phyloP scores from a whole-genome alignment of 345 rosid genomes.

The Sisymbrium irio region DNA sequence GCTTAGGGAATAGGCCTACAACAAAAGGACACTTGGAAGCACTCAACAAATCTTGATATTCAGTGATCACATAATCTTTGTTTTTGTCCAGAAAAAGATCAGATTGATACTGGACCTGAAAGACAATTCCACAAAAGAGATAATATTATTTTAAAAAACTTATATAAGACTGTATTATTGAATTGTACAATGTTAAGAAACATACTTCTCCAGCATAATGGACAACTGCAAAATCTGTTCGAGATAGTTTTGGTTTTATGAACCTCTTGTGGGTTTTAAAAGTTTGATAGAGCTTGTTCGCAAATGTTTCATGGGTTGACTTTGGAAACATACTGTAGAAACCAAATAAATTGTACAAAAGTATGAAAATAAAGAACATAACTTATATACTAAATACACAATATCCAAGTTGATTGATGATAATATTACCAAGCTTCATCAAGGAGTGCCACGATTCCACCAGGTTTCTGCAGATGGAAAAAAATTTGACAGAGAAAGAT shows the following conservation, averaged over 20 bases:
- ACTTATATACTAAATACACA: not conserved
- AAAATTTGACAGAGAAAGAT: not conserved
- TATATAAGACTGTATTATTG: not conserved
- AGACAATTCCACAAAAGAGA: not conserved
- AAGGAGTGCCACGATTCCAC: slow-evolving; percentile 76
- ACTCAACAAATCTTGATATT: slow-evolving; percentile 83
- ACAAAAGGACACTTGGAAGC: slow-evolving; percentile 84
- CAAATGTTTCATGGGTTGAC: slow-evolving; percentile 95
- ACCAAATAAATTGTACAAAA: too few species aligned
- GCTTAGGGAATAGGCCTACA: slow-evolving; percentile 83
- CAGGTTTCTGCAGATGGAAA: slow-evolving; percentile 60
- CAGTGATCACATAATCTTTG: slow-evolving; percentile 93
- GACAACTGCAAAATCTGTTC: slow-evolving; percentile 80
- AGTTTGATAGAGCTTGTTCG: slow-evolving; percentile 92
- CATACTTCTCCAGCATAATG: slow-evolving; percentile 98
- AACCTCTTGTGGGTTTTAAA: slow-evolving; percentile 84
- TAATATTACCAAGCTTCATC: slow-evolving; percentile 79
- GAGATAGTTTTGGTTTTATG: slow-evolving; percentile 88
- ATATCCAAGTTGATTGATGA: not conserved
- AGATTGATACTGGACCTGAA: slow-evolving; percentile 88
- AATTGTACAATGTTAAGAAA: not conserved
- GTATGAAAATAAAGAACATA: not conserved
- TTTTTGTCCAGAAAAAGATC: slow-evolving; percentile 93
- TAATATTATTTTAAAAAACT: not conserved
- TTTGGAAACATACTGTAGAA: slow-evolving; percentile 94